A percentile compares a stretch with the other conserved stretches of the same genome.
These are phyloP conservation scores for Lasiodiplodia sp. DNA, from an alignment of 2,329 filamentous ascomycete genomes.

Conservation along the genomic window DNA sequence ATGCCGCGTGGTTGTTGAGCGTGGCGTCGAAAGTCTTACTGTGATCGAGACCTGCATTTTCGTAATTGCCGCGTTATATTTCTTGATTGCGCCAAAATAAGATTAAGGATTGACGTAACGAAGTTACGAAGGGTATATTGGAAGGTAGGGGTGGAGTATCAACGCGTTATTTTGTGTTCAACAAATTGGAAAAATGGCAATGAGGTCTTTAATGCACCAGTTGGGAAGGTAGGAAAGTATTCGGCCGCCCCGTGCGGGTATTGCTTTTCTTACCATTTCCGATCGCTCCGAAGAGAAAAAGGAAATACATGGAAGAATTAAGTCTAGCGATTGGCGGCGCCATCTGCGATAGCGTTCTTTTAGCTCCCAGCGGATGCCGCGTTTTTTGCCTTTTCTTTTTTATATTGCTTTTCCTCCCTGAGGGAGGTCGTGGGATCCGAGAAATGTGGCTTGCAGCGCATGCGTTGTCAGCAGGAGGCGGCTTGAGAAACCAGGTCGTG, in stretches of 20 bases:
- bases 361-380: not conserved
- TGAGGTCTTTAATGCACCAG: too few species aligned
- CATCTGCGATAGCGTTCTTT: not conserved
- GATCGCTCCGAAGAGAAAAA: constrained; percentile 6
- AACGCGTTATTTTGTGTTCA: not conserved
- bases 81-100: not conserved
- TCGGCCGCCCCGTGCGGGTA: not conserved
- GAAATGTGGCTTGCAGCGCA: constrained; percentile 11
- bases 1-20: constrained; percentile 65
- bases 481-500: not conserved
- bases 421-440: not conserved
- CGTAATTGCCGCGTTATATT: not conserved
- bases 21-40: constrained; percentile 57
- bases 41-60: constrained; percentile 24
- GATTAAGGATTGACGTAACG: constrained; percentile 14
- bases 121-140: not conserved
- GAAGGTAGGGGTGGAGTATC: not conserved
- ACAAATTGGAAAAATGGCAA: not conserved
- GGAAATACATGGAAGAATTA: not conserved
- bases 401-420: constrained; percentile 2
- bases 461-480: constrained; percentile 12
- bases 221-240: not conserved
- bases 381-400: constrained; percentile 1
- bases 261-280: constrained; percentile 5
- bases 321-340: not conserved